Conservation (phyloP, 805 yeast genomes). For the Candida lessepsii region DNA sequence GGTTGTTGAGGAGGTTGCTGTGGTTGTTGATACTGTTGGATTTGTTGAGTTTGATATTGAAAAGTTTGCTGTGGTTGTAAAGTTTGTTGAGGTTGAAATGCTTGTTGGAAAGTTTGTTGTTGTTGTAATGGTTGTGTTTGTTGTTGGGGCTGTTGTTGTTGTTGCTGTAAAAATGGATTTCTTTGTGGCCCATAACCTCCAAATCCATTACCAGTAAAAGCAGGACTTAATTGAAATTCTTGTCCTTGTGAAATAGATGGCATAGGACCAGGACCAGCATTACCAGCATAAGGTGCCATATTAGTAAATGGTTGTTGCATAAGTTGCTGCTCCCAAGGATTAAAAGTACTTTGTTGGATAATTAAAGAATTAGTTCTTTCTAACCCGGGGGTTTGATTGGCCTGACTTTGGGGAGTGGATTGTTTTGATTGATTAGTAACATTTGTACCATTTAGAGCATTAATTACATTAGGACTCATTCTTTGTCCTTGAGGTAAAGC, state of each 20-base stretch:
- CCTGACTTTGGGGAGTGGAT: too few relatives aligned
- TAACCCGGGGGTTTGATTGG: too few relatives aligned
- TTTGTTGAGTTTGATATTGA: slow-evolving; percentile 18
- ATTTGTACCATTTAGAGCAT: too few relatives aligned
- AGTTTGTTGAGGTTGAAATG: slow-evolving; percentile 8
- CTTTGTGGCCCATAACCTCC: slow-evolving; percentile 47
- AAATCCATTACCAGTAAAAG: slow-evolving; percentile 55
- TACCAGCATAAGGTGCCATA: too few relatives aligned
- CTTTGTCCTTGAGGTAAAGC: background rate
- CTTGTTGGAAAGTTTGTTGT: slow-evolving; percentile 18
- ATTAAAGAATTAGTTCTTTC: slow-evolving; percentile 27
- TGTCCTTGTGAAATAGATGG: slow-evolving; percentile 14
- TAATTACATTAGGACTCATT: too few relatives aligned
- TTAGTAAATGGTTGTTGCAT: slow-evolving; percentile 10
- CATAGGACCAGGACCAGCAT: background rate
- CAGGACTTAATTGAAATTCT: slow-evolving; percentile 10
- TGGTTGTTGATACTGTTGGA: background rate
- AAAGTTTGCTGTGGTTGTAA: slow-evolving; percentile 8
- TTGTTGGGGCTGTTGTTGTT: slow-evolving; percentile 2
- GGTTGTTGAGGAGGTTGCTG: slow-evolving; percentile 5
- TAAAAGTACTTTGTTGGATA: slow-evolving; percentile 38
- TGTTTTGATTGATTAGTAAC: too few relatives aligned
- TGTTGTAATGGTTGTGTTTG: slow-evolving; percentile 16
- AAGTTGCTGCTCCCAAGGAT: slow-evolving; percentile 37
- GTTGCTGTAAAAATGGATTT: slow-evolving; percentile 16